Evolutionary conservation across 1,139 yeast species (phyloP).

Genomic region (Nakaseomyces nivariensis): DNA sequence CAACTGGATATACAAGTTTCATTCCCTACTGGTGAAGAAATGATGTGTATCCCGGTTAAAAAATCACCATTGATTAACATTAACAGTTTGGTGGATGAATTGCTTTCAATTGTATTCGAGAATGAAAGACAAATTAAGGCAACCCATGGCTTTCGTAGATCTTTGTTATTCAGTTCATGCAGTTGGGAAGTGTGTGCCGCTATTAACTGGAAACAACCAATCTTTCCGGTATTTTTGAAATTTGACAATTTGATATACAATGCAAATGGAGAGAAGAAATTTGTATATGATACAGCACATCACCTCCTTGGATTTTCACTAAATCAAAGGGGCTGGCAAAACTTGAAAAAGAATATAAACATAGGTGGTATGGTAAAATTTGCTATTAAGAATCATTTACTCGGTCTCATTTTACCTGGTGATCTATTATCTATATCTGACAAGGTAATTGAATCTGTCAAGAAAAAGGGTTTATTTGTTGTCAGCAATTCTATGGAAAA

Average conservation of each 20-base stretch:
- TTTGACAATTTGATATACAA: constrained; percentile 51
- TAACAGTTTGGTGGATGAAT: constrained; percentile 65
- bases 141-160: constrained; percentile 33
- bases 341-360: constrained; percentile 37
- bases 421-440: constrained; percentile 67
- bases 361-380: constrained; percentile 58
- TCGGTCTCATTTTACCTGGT: constrained; percentile 73
- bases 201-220: constrained; percentile 96
- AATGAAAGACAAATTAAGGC: constrained; percentile 51
- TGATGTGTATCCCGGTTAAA: constrained; percentile 44
- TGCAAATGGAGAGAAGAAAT: constrained; percentile 22
- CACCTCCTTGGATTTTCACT: constrained; percentile 7
- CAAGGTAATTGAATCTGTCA: constrained; percentile 60
- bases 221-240: constrained; percentile 84
- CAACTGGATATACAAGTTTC: constrained; percentile 71
- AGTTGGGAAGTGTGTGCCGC: constrained; percentile 86
- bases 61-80: constrained; percentile 38
- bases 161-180: constrained; percentile 73
- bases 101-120: constrained; percentile 62
- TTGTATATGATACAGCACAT: constrained; percentile 31
- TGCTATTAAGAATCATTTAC: constrained; percentile 69
- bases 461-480: constrained; percentile 72
- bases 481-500: constrained; percentile 38
- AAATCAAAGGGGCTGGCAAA: constrained; percentile 3
- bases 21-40: constrained; percentile 69